phyloP scores from a whole-genome alignment of 306 rosid genomes.

The Cicer cuneatum region DNA sequence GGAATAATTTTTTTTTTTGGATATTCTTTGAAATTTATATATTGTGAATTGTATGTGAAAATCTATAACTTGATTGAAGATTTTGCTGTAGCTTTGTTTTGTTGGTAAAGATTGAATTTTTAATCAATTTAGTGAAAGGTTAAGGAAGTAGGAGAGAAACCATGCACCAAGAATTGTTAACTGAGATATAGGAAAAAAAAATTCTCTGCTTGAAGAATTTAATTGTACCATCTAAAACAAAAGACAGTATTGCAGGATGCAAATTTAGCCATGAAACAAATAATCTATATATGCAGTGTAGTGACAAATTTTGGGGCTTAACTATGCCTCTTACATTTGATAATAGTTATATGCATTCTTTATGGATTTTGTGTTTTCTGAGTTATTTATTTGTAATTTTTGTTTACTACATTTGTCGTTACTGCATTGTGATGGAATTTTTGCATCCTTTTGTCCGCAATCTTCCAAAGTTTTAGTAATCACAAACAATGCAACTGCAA shows the following conservation, averaged over 20 bases:
- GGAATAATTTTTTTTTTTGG: slow-evolving; percentile 5
- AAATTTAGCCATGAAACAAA: not conserved
- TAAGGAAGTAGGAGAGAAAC: not conserved
- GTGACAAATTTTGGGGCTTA: not conserved
- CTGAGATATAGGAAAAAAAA: not conserved
- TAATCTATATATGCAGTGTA: not conserved
- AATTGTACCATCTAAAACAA: slow-evolving; percentile 10
- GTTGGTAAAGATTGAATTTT: slow-evolving; percentile 26
- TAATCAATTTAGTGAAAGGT: slow-evolving; percentile 15
- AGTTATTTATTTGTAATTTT: not conserved
- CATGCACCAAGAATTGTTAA: slow-evolving; percentile 13
- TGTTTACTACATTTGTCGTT: slow-evolving; percentile 11
- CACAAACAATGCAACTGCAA: not conserved
- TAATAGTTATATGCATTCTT: slow-evolving; percentile 28
- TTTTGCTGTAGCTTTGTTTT: not conserved
- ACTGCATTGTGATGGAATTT: not conserved
- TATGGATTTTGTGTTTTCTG: slow-evolving; percentile 14
- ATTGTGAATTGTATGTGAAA: slow-evolving; percentile 20
- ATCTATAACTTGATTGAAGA: not conserved
- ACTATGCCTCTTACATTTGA: slow-evolving; percentile 33
- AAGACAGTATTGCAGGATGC: slow-evolving; percentile 19
- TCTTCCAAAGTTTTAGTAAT: not conserved
- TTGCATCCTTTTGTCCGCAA: slow-evolving; percentile 1
- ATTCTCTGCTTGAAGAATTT: not conserved
- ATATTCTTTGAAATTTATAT: not conserved